These are phyloP conservation scores for Cladosporium sp. DNA, from an alignment of 2,329 filamentous ascomycete species.

Conservation along the genomic window DNA sequence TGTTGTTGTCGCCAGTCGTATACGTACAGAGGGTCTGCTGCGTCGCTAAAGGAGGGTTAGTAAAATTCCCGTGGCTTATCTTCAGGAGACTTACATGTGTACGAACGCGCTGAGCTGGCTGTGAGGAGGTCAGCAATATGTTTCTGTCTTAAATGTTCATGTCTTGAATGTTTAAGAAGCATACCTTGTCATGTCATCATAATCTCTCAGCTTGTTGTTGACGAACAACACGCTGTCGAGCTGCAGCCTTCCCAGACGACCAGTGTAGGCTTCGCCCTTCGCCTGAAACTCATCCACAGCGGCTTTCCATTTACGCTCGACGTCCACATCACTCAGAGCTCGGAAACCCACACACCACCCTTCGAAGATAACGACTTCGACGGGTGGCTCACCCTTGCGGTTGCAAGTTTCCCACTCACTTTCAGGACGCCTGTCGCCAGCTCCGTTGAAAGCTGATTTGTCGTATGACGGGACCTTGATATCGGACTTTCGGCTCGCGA, in stretches of 20 bases:
- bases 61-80: neutral
- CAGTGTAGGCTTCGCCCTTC: constrained; percentile 40
- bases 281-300: constrained; percentile 48
- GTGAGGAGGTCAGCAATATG: constrained; percentile 21
- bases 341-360: constrained; percentile 90
- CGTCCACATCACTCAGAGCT: constrained; percentile 52
- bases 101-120: constrained; percentile 59
- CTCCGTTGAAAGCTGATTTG: constrained; percentile 71
- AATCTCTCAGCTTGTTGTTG: constrained; percentile 55
- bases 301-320: constrained; percentile 51
- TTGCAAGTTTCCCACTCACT: constrained; percentile 60
- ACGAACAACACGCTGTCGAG: constrained; percentile 55
- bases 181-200: constrained; percentile 56
- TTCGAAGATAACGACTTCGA: constrained; percentile 73
- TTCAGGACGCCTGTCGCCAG: constrained; percentile 68
- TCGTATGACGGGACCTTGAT: constrained; percentile 70
- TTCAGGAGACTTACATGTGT: constrained; percentile 50
- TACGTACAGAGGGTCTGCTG: constrained; percentile 68
- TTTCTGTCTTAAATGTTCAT: too few species aligned
- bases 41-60: constrained; percentile 47
- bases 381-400: constrained; percentile 40
- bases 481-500: constrained; percentile 49
- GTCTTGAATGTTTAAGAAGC: too few species aligned
- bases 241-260: constrained; percentile 51
- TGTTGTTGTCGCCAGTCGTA: constrained; percentile 83